Percentiles rank a stretch among this genome's conserved stretches.
Evolutionary conservation across 352 stramenopile species (phyloP).

Genomic region (Thraustotheca clavata): DNA sequence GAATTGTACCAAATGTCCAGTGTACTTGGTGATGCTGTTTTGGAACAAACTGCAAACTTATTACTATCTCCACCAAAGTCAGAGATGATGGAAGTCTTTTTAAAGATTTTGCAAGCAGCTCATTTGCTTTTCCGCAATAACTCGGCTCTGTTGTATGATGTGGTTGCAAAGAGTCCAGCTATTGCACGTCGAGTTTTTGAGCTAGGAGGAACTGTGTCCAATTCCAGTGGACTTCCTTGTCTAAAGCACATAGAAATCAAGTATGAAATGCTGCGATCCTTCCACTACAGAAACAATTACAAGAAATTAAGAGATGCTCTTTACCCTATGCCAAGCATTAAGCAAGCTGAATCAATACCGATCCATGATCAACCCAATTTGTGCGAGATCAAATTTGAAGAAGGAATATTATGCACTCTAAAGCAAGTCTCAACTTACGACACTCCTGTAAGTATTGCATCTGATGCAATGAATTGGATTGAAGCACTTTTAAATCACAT

Average conservation of each 20-base stretch:
- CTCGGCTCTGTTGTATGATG: background rate
- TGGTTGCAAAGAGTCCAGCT: background rate
- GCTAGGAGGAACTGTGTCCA: background rate
- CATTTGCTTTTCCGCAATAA: background rate
- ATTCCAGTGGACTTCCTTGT: background rate
- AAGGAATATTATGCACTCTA: constrained; percentile 10
- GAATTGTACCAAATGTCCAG: background rate
- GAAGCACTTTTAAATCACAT: constrained; percentile 18
- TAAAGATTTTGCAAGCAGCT: constrained; percentile 12
- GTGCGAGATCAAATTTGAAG: background rate
- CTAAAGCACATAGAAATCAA: constrained; percentile 3
- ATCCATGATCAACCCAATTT: no score
- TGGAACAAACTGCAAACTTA: background rate
- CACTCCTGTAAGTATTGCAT: background rate
- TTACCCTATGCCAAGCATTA: background rate
- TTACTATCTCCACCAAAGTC: background rate
- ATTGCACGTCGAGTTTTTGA: constrained; percentile 12
- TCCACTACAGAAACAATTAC: constrained; percentile 1
- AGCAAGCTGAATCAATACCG: background rate
- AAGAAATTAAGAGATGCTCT: background rate
- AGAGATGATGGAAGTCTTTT: constrained; percentile 2
- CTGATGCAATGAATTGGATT: background rate
- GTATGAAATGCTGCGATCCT: constrained; percentile 1
- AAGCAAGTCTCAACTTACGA: constrained; percentile 20
- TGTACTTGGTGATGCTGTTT: background rate